Evolutionary conservation across 495 filamentous ascomycete genomes (phyloP).

Genomic region (Penicillium atrosanguineum): DNA sequence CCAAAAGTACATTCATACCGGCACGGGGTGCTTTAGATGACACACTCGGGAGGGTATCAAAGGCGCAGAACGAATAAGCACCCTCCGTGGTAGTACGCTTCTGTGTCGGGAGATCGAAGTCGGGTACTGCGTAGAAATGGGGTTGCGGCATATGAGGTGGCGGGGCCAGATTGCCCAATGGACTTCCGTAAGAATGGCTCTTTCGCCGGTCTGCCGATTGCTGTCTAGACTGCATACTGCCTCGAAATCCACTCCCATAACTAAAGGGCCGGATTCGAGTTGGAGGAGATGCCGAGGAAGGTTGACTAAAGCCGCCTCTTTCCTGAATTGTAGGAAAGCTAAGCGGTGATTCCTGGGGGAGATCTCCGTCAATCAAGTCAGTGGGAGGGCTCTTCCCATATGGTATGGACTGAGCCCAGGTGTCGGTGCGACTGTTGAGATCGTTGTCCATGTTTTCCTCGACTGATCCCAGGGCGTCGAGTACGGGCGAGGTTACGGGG

Average conservation of each 20-base stretch:
- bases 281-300: conserved; percentile 50
- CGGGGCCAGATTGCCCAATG: conserved; percentile 55
- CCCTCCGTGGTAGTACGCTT: conserved; percentile 45
- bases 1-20: conserved; percentile 66
- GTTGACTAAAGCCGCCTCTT: conserved; percentile 46
- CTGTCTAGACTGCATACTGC: conserved; percentile 37
- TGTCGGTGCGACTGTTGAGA: conserved; percentile 39
- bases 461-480: conserved; percentile 41
- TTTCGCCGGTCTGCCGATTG: conserved; percentile 41
- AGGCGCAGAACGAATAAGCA: conserved; percentile 73
- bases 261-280: conserved; percentile 43
- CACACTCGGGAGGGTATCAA: conserved; percentile 61
- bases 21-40: conserved; percentile 46
- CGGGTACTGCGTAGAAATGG: conserved; percentile 62
- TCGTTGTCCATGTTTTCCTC: conserved; percentile 33
- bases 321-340: conserved; percentile 38
- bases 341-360: conserved; percentile 44
- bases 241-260: conserved; percentile 42
- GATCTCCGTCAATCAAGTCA: conserved; percentile 41
- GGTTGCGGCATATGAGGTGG: conserved; percentile 79
- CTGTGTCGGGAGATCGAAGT: conserved; percentile 44
- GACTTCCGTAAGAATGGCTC: conserved; percentile 44
- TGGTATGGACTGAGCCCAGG: conserved; percentile 49
- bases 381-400: conserved; percentile 50
- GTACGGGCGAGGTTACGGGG: conserved; percentile 40